Base-by-base conservation (phyloP, 371 early-diverging fungal genomes). In the Apophysomyces trapeziformis region DNA sequence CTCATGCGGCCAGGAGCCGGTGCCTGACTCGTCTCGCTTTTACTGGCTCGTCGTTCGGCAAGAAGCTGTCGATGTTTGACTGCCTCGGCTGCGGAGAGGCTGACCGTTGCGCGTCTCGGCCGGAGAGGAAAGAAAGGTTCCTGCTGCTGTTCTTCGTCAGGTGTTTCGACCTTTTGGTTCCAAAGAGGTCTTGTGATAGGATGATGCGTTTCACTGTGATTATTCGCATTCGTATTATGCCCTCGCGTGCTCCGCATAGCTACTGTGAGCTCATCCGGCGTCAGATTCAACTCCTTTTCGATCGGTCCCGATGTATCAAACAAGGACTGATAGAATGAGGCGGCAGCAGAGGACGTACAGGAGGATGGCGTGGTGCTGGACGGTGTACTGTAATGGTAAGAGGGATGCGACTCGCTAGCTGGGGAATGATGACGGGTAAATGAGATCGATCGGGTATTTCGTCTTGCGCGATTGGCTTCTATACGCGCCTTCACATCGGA, bases 401-500 rank as follows among this genome's bases (percentile, higher is more conserved):
- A 61, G 5, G 43, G 61, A 61, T 35, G 43, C 13, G 61, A 61
- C 36, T 46, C 44, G 32, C 46, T 36, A 18, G 26, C 61, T 3
- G 44, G 36, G 41, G 44, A 61, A 41, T 61, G 61, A 61, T 50
- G 54, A 50, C 54, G 54, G 21, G 54, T 50, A 21, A 50, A 50
- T 50, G 54, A 50, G 32, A 26, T 21, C 9, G 54, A 50, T 50
- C 54, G 54, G 21, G 54, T 50, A 21, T 21, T 50, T 9, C 54
- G 54, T 50, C 54, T 50, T 21, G 46, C 26, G 36, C 61, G 61
- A 45, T 61, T 43, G 61, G 61, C 61, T 45, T 61, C 61, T 44
- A 61, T 61, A 43, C 61, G 61, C 36, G 61, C 61, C 32, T 46
- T 61, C 13, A 61, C 61, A 61, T 61, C 46, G 14, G 61, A 44